phyloP scores from a whole-genome alignment of 2,329 filamentous ascomycete genomes.

The Ophiostoma tasmaniense region DNA sequence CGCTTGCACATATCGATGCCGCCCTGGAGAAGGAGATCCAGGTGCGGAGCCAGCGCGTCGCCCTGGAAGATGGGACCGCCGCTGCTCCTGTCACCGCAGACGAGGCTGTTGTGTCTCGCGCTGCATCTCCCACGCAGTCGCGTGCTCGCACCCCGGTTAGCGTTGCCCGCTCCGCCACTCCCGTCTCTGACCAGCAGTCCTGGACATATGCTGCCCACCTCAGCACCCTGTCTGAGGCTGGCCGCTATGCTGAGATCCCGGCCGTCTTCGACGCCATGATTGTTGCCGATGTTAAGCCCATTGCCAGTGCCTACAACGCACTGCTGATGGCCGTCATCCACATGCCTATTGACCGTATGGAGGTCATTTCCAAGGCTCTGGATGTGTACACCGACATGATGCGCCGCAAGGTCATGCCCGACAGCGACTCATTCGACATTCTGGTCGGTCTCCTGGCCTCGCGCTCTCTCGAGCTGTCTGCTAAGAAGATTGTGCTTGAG shows the following conservation, averaged over 20 bases:
- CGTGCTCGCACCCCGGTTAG: constrained; percentile 37
- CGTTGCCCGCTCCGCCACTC: constrained; percentile 49
- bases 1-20: constrained; percentile 74
- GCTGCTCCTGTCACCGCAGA: constrained; percentile 34
- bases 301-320: constrained; percentile 83
- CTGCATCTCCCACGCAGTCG: constrained; percentile 34
- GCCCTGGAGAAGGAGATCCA: constrained; percentile 73
- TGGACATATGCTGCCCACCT: constrained; percentile 71
- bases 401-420: constrained; percentile 68
- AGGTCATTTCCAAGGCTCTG: constrained; percentile 81
- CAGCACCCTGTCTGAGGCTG: constrained; percentile 59
- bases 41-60: constrained; percentile 38
- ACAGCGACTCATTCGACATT: constrained; percentile 80
- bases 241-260: constrained; percentile 79
- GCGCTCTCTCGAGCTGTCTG: constrained; percentile 69
- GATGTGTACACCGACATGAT: constrained; percentile 98
- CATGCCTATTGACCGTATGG: constrained; percentile 67
- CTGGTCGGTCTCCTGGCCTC: constrained; percentile 74
- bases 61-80: constrained; percentile 36
- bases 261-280: constrained; percentile 87
- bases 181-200: constrained; percentile 55
- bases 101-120: constrained; percentile 30
- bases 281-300: constrained; percentile 70
- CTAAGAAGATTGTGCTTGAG: constrained; percentile 64
- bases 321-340: constrained; percentile 77